Percentiles rank a stretch among this genome's conserved stretches.
These are phyloP conservation scores for Kockovaella imperatae DNA, from an alignment of 768 basidiomycete species.

Conservation along the genomic window DNA sequence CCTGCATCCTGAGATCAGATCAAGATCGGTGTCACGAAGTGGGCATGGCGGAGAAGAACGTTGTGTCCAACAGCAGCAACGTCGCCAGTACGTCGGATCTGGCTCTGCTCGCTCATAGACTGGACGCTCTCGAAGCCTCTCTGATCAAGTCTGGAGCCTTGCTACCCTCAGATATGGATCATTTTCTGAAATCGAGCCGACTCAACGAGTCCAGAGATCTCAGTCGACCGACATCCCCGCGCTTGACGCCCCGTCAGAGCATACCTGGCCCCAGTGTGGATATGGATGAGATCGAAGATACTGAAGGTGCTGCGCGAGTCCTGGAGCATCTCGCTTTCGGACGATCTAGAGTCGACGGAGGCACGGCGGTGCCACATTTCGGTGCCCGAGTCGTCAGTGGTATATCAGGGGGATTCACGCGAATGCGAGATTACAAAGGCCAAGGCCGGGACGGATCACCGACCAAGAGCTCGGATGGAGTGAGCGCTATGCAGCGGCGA, in stretches of 20 bases:
- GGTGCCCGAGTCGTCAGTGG: slow-evolving; percentile 12
- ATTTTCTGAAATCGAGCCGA: slow-evolving; percentile 22
- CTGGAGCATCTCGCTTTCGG: slow-evolving; percentile 44
- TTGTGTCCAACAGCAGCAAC: slow-evolving; percentile 17
- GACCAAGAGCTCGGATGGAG: not conserved
- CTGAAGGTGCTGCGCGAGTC: slow-evolving; percentile 42
- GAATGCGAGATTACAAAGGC: too few relatives aligned
- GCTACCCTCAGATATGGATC: slow-evolving; percentile 31
- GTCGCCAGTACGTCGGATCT: slow-evolving; percentile 36
- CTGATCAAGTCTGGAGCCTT: slow-evolving; percentile 34
- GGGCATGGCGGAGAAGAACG: slow-evolving; percentile 34
- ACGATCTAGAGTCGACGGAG: slow-evolving; percentile 25
- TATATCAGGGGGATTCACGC: too few relatives aligned
- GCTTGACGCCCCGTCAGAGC: not conserved
- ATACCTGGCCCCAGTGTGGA: slow-evolving; percentile 2
- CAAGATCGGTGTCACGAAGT: slow-evolving; percentile 42
- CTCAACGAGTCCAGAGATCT: not conserved
- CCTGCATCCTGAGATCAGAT: slow-evolving; percentile 39
- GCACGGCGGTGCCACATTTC: slow-evolving; percentile 30
- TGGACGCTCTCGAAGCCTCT: slow-evolving; percentile 39
- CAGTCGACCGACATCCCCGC: not conserved
- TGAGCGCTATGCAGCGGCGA: not conserved
- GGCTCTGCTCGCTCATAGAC: slow-evolving; percentile 31
- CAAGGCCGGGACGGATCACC: not conserved
- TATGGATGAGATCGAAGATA: slow-evolving; percentile 34